Percentiles rank a stretch among this genome's conserved stretches.
These are phyloP conservation scores for Coleophoma cylindrospora DNA, from an alignment of 2,329 filamentous ascomycete genomes.

Conservation along the genomic window DNA sequence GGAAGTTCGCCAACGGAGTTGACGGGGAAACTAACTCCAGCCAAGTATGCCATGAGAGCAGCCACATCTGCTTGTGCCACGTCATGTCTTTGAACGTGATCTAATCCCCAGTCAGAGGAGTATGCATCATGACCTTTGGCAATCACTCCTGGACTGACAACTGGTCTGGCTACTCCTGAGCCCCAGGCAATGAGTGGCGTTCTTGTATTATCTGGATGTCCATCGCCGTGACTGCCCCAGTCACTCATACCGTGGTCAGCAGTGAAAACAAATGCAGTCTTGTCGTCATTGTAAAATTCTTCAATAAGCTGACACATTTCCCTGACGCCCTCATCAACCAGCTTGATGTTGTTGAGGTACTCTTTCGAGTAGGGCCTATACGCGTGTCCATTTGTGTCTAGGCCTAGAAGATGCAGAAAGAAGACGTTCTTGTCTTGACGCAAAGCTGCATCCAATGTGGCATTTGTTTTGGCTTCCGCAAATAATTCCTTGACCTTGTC, in stretches of 20 bases:
- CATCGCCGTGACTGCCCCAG: slow-evolving; percentile 98
- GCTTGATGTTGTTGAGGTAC: slow-evolving; percentile 89
- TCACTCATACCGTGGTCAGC: slow-evolving; percentile 99
- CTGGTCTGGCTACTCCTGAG: slow-evolving; percentile 77
- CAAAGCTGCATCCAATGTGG: slow-evolving; percentile 66
- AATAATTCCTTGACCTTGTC: slow-evolving; percentile 89
- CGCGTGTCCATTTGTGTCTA: slow-evolving; percentile 85
- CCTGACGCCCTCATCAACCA: slow-evolving; percentile 86
- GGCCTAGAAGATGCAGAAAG: slow-evolving; percentile 86
- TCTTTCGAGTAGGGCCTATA: slow-evolving; percentile 92
- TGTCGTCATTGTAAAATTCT: slow-evolving; percentile 76
- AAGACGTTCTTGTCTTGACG: slow-evolving; percentile 86
- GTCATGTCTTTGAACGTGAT: slow-evolving; percentile 79
- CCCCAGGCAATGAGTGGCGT: slow-evolving; percentile 94
- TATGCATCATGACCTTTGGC: slow-evolving; percentile 87
- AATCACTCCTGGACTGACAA: slow-evolving; percentile 44
- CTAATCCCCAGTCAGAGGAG: slow-evolving; percentile 82
- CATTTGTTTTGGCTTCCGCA: slow-evolving; percentile 70
- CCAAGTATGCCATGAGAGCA: slow-evolving; percentile 89
- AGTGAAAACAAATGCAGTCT: slow-evolving; percentile 94
- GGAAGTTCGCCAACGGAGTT: slow-evolving; percentile 96
- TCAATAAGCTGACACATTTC: slow-evolving; percentile 79
- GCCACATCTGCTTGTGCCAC: slow-evolving; percentile 93
- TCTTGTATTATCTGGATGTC: slow-evolving; percentile 93
- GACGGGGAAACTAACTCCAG: slow-evolving; percentile 83